These are phyloP conservation scores for Articulospora tetracladia DNA, from an alignment of 495 filamentous ascomycete species.

Conservation along the genomic window DNA sequence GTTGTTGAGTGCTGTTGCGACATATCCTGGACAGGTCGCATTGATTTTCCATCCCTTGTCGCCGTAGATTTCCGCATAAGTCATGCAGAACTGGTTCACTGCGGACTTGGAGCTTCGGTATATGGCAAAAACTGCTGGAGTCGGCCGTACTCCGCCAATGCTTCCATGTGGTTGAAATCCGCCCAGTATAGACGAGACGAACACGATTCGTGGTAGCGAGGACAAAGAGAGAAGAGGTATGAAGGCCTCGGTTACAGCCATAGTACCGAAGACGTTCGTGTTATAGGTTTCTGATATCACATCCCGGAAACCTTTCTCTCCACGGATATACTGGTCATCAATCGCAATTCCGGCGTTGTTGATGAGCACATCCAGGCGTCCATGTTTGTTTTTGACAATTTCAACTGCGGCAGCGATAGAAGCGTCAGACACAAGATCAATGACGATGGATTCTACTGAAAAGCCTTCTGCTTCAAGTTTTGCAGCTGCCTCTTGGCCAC, in stretches of 20 bases:
- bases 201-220: conserved; percentile 32
- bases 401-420: conserved; percentile 34
- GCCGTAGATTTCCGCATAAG: conserved; percentile 29
- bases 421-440: conserved; percentile 40
- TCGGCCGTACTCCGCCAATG: not conserved
- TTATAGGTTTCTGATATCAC: conserved; percentile 17
- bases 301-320: not conserved
- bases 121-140: too few species aligned
- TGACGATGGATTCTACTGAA: conserved; percentile 12
- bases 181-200: conserved; percentile 35
- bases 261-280: conserved; percentile 33
- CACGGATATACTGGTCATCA: conserved; percentile 29
- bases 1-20: conserved; percentile 26
- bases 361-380: conserved; percentile 49
- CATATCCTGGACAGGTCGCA: conserved; percentile 41
- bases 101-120: conserved; percentile 22
- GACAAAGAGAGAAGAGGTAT: conserved; percentile 33
- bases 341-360: conserved; percentile 53
- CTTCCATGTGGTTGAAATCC: conserved; percentile 26
- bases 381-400: conserved; percentile 19
- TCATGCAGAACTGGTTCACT: conserved; percentile 21
- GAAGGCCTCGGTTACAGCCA: conserved; percentile 35
- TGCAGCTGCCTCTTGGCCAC: conserved; percentile 26
- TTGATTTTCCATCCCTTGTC: conserved; percentile 39
- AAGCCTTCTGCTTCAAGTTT: conserved; percentile 21